phyloP scores from a whole-genome alignment of 176 grass and related monocot genomes.

The Triticum timopheevii region DNA sequence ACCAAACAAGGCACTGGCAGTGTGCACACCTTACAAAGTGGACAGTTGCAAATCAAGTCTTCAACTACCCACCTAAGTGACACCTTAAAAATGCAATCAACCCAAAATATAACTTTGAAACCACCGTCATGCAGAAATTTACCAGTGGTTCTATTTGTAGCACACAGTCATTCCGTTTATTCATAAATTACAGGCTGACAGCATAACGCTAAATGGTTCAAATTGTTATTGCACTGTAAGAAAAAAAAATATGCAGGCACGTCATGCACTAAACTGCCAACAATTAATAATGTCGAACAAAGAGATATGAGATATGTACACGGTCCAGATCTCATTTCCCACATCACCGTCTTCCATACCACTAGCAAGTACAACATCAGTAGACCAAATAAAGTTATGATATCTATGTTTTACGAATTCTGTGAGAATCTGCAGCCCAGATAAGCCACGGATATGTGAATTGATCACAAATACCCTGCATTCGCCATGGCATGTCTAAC shows the following conservation, averaged over 20 bases:
- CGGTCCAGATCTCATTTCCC: neutral
- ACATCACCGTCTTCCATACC: neutral
- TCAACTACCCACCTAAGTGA: neutral
- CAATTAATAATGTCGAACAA: neutral
- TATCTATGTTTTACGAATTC: neutral
- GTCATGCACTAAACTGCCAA: neutral
- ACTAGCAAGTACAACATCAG: neutral
- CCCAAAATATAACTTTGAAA: neutral
- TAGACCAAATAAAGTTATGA: neutral
- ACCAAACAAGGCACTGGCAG: neutral
- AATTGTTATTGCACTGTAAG: neutral
- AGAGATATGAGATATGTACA: neutral
- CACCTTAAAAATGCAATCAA: neutral
- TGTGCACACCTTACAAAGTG: neutral
- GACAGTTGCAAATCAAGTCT: neutral
- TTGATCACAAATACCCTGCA: neutral
- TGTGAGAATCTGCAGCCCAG: neutral
- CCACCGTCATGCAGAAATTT: neutral
- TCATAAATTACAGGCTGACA: constrained; percentile 2
- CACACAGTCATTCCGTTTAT: neutral
- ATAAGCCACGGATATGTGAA: neutral
- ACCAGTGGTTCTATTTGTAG: neutral
- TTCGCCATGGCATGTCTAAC: neutral
- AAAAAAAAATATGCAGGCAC: neutral
- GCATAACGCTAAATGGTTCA: neutral